phyloP scores from a whole-genome alignment of 108 stramenopile species.

The Discostella stelligeroides region DNA sequence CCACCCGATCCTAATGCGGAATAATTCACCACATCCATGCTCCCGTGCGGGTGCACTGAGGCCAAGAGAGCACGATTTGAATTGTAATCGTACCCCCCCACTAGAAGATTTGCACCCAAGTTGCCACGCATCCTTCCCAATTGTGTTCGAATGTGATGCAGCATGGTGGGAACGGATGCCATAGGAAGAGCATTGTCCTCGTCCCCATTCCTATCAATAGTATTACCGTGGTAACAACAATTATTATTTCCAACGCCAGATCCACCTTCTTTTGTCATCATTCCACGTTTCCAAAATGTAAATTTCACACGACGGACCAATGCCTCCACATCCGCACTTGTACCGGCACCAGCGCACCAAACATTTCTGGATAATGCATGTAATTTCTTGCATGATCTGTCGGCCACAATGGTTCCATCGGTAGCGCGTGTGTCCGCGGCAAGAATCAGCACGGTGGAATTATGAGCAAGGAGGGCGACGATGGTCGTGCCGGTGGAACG shows the following conservation, averaged over 20 bases:
- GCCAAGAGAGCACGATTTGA: constrained; percentile 51
- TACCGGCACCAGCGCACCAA: constrained; percentile 99
- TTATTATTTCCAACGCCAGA: no score
- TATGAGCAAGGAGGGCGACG: constrained; percentile 89
- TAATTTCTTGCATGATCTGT: constrained; percentile 99
- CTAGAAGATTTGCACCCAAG: constrained; percentile 75
- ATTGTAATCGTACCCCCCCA: constrained; percentile 66
- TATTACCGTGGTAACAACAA: no score
- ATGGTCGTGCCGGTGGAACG: constrained; percentile 90
- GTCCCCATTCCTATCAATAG: no score
- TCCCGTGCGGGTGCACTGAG: constrained; percentile 85
- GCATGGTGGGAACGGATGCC: constrained; percentile 48
- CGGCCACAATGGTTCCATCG: constrained; percentile 92
- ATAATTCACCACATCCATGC: constrained; percentile 76
- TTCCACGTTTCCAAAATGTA: no score
- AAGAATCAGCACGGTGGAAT: constrained; percentile 97
- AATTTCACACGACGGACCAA: no score
- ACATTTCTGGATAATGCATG: constrained; percentile 99
- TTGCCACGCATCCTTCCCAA: constrained; percentile 54
- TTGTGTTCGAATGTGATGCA: constrained; percentile 57
- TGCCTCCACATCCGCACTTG: constrained; percentile 98
- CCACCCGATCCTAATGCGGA: constrained; percentile 86
- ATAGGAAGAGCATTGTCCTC: constrained; percentile 37
- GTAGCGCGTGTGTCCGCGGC: constrained; percentile 99
- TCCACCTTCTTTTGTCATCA: no score